These are phyloP conservation scores for Boechera divaricarpa DNA, from an alignment of 345 rosid genomes.

Conservation along the genomic window DNA sequence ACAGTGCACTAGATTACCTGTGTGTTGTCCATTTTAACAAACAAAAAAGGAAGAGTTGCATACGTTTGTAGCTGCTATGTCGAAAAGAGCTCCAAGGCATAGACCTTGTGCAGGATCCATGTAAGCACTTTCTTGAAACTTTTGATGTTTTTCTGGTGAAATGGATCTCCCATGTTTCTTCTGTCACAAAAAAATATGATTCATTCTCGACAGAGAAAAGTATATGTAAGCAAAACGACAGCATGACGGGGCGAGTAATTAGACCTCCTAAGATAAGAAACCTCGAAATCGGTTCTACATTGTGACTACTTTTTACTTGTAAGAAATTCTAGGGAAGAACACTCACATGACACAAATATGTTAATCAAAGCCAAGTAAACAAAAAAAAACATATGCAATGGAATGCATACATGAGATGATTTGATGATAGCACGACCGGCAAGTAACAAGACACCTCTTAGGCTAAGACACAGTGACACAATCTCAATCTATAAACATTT, in stretches of 20 bases:
- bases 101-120: conserved; percentile 89
- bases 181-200: conserved; percentile 47
- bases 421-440: neutral
- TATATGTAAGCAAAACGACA: neutral
- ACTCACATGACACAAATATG: neutral
- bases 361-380: neutral
- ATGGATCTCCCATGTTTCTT: conserved; percentile 62
- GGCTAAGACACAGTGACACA: conserved; percentile 15
- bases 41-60: conserved; percentile 21
- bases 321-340: neutral
- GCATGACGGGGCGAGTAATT: neutral
- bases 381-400: neutral
- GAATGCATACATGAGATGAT: no score
- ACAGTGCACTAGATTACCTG: neutral
- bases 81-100: conserved; percentile 86
- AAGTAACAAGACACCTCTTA: neutral
- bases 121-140: conserved; percentile 83
- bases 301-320: neutral
- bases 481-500: neutral
- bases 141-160: conserved; percentile 54
- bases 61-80: conserved; percentile 95
- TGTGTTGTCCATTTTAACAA: neutral
- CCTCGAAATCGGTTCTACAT: neutral
- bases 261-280: neutral
- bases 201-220: neutral